Base-by-base conservation (phyloP, 2,329 filamentous ascomycete species). In the Monilinia aucupariae region DNA sequence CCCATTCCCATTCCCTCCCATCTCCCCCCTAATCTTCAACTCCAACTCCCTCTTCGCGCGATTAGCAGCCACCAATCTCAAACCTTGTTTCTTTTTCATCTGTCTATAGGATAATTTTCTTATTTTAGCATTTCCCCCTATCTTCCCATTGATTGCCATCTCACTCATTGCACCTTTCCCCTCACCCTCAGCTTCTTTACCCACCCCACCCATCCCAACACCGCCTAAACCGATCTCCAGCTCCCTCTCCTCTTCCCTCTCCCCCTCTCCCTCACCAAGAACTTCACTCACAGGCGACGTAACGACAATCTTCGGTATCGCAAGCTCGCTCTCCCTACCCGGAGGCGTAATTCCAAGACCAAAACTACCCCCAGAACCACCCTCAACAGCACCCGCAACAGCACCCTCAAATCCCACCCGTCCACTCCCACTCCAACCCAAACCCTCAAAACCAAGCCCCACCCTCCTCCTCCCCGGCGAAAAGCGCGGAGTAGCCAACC, bases 41-140 rank as follows among this genome's bases (percentile, higher is more conserved):
- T n/a, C n/a, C n/a, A 15, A 27, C 25, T 34, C 27, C 10, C 20
- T 51, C 30, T 4, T 54, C 22, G 17, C 8, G 17, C 51, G 37
- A 37, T 41, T 54, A 12, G 51, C 34, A 54, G 51, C 51, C 22
- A 34, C 51, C 51, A 54, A 54, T 20, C 51, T 41, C 34, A 54
- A 27, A 3, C 52, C 52, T 6, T 41, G 52, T 41, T 54, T 39
- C 17, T 5, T 41, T n/a, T 54, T 54, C 12, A 15, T 54, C 37
- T 54, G 37, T 30, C 8, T 54, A 27, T 54, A 30, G 3, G 15
- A 41, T 43, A 30, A 22, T 30, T 54, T 43, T 10, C 25, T 30
- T 8, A 3, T 34, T 6, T 30, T 30, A 30, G 3, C 27, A 30
- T 3, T 30, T 39, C n/a, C 27, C 0, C 37, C 37, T 13, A 9